A percentile compares a stretch with the other conserved stretches of the same genome.
These are phyloP conservation scores for Proliferodiscus dingleyae DNA, from an alignment of 2,329 filamentous ascomycete genomes.

Conservation along the genomic window DNA sequence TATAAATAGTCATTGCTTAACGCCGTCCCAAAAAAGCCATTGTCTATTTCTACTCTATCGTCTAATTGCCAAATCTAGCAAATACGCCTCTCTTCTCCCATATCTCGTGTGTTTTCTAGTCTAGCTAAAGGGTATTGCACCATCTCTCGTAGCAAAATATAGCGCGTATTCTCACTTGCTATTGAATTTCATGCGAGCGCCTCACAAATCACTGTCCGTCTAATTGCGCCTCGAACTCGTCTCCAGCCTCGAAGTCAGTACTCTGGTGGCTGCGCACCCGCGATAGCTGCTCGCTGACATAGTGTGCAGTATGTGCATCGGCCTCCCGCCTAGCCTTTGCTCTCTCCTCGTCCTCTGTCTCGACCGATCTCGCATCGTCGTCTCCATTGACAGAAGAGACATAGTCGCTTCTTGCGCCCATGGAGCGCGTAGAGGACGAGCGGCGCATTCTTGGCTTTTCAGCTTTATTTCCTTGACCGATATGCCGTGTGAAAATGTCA, in stretches of 20 bases:
- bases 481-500: constrained; percentile 67
- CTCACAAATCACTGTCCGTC: constrained; percentile 33
- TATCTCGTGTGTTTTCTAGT: background rate
- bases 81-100: background rate
- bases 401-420: constrained; percentile 80
- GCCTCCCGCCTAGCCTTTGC: constrained; percentile 48
- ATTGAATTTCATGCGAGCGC: no score
- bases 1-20: background rate
- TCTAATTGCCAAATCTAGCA: background rate
- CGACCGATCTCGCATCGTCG: constrained; percentile 40
- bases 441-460: constrained; percentile 58
- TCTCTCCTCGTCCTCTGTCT: constrained; percentile 48
- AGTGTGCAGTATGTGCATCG: constrained; percentile 70
- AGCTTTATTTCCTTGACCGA: constrained; percentile 32
- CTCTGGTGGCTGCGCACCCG: constrained; percentile 55
- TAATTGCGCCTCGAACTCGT: constrained; percentile 57
- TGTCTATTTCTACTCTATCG: background rate
- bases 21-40: background rate
- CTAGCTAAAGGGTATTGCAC: no score
- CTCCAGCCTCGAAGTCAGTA: constrained; percentile 40
- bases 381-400: constrained; percentile 45
- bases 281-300: constrained; percentile 76
- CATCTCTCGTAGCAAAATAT: no score
- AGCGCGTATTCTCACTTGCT: no score
- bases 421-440: constrained; percentile 77